Base-by-base conservation (phyloP, 2,329 filamentous ascomycete genomes). In the Hypoxylon sp. region DNA sequence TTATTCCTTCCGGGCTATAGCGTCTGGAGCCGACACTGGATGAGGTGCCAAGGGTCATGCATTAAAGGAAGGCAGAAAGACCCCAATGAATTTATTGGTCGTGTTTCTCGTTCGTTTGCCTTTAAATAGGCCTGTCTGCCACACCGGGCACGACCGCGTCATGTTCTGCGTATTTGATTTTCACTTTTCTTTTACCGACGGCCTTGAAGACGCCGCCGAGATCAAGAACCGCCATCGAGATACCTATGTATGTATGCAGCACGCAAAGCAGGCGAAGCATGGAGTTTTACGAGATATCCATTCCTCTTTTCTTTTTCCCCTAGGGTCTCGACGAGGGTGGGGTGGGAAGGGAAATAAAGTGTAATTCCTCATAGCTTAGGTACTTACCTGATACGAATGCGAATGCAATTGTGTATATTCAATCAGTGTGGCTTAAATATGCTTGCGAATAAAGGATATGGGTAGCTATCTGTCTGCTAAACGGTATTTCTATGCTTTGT, bases 211-310 rank as follows among this genome's bases (percentile, higher is more conserved):
- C n/a, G 42, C 31, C 42, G 48, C 26, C 37, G n/a, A n/a, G 22
- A 42, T 31, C 5, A 50, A 13, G 31, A 47, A 55, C 19, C 48
- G 10, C 31, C 29, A 52, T 61, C 29, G 54, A 63, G 47, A 67
- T 67, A 63, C 58, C 46, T 62, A 44, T 31, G 13, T 47, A 66
- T 59, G 42, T 37, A 64, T 56, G 13, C 24, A 58, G 46, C 57
- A 58, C 31, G 42, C 46, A 55, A 17, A 17, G 54, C 58, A 35
- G 64, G 46, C 26, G 39, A 53, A 68, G 67, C 63, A 56, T 63
- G 67, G 62, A 64, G 67, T 70, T 67, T 57, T 57, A 29, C 51
- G 67, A 52, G 54, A 54, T 70, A 63, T 69, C 50, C 22, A 14
- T 39, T 46, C 33, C 37, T 42, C n/a, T 9, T 42, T 42, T 42